phyloP scores from a whole-genome alignment of 257 asterid genomes.

The Dorcoceras hygrometricum region DNA sequence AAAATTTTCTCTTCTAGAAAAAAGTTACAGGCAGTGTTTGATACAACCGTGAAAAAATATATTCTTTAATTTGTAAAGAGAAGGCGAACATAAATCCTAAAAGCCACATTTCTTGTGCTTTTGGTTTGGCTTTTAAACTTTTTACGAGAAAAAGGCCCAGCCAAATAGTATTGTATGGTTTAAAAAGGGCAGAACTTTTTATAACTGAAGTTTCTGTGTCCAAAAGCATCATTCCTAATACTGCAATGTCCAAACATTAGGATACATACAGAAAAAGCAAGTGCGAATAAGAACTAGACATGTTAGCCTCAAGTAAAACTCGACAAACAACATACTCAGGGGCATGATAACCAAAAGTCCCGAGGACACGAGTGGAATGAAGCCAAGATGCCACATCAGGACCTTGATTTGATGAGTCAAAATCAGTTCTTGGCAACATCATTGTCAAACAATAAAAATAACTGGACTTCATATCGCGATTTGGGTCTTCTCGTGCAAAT shows the following conservation, averaged over 20 bases:
- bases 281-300: not conserved
- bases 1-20: too few relatives aligned
- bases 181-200: too few relatives aligned
- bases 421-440: slow-evolving; percentile 78
- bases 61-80: not conserved
- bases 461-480: slow-evolving; percentile 81
- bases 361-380: slow-evolving; percentile 85
- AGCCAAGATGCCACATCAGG: slow-evolving; percentile 84
- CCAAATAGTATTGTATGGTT: not conserved
- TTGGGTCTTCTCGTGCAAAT: slow-evolving; percentile 71
- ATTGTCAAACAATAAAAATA: slow-evolving; percentile 65
- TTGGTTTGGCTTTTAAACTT: too few relatives aligned
- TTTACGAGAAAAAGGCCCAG: not conserved
- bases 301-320: not conserved
- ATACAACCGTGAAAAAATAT: not conserved
- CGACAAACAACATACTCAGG: slow-evolving; percentile 55
- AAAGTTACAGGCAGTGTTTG: not conserved
- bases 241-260: not conserved
- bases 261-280: not conserved
- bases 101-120: not conserved
- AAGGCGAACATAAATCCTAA: not conserved
- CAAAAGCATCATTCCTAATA: not conserved
- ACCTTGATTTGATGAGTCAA: slow-evolving; percentile 77
- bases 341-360: slow-evolving; percentile 85
- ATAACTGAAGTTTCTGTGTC: not conserved